Conservation (phyloP, 305 asterid species). For the Withania somnifera region DNA sequence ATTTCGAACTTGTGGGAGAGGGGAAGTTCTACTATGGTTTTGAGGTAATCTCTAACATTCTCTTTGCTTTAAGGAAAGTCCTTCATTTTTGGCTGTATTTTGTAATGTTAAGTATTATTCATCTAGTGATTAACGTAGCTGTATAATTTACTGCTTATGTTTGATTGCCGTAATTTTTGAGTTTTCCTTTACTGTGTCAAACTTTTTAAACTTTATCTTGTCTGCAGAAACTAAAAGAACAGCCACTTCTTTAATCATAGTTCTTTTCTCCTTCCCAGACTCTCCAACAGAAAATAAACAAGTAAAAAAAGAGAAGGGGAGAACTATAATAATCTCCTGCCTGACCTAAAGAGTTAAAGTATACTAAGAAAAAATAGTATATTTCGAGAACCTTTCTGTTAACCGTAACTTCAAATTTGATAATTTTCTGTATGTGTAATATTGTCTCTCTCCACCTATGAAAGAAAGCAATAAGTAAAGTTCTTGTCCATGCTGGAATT, state of each 20-base stretch:
- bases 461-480: not conserved
- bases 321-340: not conserved
- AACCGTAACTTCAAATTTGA: not conserved
- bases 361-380: no score
- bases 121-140: not conserved
- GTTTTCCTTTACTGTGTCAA: not conserved
- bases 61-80: not conserved
- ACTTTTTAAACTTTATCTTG: not conserved
- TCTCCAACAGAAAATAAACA: no score
- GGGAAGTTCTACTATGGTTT: conserved; percentile 84
- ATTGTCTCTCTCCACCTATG: not conserved
- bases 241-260: not conserved
- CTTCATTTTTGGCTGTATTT: not conserved
- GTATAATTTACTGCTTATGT: not conserved
- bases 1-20: conserved; percentile 55
- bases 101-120: not conserved
- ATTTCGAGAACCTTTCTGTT: not conserved
- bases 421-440: not conserved
- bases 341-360: not conserved
- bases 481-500: not conserved
- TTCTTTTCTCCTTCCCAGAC: no score
- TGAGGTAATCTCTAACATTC: conserved; percentile 43
- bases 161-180: not conserved
- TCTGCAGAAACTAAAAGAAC: not conserved
- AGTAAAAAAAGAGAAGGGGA: not conserved